phyloP scores from a whole-genome alignment of 306 rosid genomes.

The Rosa chinensis region DNA sequence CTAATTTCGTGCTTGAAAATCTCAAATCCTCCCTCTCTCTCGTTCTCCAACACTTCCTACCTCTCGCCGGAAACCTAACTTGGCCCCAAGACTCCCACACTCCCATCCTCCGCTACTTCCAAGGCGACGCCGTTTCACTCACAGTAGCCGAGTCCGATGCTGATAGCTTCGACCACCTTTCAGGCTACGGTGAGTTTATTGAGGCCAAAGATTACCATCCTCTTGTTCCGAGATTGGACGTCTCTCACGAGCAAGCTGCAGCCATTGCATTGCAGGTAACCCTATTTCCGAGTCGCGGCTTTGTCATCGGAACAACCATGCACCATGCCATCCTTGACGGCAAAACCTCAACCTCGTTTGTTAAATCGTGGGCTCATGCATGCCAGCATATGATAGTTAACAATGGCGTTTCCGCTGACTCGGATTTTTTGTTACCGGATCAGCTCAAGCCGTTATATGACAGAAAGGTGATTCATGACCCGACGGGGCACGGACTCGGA shows the following conservation, averaged over 20 bases:
- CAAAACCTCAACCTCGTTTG: conserved; percentile 27
- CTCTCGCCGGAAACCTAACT: conserved; percentile 46
- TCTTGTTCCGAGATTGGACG: conserved; percentile 8
- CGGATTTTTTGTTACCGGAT: background rate
- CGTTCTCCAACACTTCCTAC: conserved; percentile 47
- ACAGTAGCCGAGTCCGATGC: conserved; percentile 29
- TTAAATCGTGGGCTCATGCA: conserved; percentile 57
- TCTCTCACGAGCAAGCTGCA: conserved; percentile 18
- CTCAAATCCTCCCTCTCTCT: conserved; percentile 56
- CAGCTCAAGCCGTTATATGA: conserved; percentile 38
- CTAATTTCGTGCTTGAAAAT: conserved; percentile 13
- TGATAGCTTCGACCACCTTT: conserved; percentile 23
- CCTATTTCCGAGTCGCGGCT: conserved; percentile 26
- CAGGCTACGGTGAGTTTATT: background rate
- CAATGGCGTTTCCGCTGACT: background rate
- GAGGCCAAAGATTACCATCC: conserved; percentile 15
- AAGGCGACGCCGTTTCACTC: conserved; percentile 34
- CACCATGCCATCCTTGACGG: conserved; percentile 41
- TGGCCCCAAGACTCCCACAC: conserved; percentile 39
- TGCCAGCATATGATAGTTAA: conserved; percentile 19
- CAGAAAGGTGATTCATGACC: conserved; percentile 39
- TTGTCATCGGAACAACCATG: conserved; percentile 27
- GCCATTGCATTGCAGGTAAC: conserved; percentile 33
- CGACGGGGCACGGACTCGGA: background rate
- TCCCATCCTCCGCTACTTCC: conserved; percentile 29